Evolutionary conservation across 495 filamentous ascomycete genomes (phyloP).

Genomic region (Usnea hakonensis): DNA sequence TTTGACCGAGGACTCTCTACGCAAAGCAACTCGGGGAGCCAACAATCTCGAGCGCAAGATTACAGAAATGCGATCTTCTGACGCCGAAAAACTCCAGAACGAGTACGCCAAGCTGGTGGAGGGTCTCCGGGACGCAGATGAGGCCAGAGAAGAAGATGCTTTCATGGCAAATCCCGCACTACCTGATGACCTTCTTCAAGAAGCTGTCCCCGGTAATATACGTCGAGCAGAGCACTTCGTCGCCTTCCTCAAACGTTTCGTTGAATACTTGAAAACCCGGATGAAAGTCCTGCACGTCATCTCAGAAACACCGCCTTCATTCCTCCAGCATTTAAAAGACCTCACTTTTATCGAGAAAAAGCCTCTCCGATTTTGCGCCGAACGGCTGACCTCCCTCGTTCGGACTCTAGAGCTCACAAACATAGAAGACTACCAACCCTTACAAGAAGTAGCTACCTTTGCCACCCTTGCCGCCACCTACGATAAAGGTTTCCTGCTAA

Average conservation of each 20-base stretch:
- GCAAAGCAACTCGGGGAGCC: conserved; percentile 81
- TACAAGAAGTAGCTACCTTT: conserved; percentile 97
- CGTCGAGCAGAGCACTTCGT: conserved; percentile 94
- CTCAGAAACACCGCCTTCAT: conserved; percentile 91
- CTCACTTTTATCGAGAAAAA: conserved; percentile 97
- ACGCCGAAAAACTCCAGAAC: conserved; percentile 84
- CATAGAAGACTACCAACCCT: conserved; percentile 93
- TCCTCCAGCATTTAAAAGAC: conserved; percentile 87
- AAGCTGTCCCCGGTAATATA: conserved; percentile 96
- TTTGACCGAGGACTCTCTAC: conserved; percentile 85
- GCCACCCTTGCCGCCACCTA: conserved; percentile 97
- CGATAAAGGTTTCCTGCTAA: conserved; percentile 92
- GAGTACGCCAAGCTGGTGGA: conserved; percentile 96
- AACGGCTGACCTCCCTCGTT: conserved; percentile 89
- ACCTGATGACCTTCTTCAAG: conserved; percentile 75
- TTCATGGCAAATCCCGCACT: conserved; percentile 95
- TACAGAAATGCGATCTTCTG: conserved; percentile 82
- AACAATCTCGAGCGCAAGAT: conserved; percentile 86
- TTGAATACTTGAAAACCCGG: conserved; percentile 94
- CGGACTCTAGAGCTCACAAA: conserved; percentile 93
- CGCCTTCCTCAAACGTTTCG: conserved; percentile 87
- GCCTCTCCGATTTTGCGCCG: conserved; percentile 89
- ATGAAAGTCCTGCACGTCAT: conserved; percentile 98
- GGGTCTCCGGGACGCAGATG: conserved; percentile 78
- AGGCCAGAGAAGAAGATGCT: conserved; percentile 81